A percentile compares a stretch with the other conserved stretches of the same genome.
phyloP scores from a whole-genome alignment of 1,139 yeast genomes.

The Taphrina pruni region DNA sequence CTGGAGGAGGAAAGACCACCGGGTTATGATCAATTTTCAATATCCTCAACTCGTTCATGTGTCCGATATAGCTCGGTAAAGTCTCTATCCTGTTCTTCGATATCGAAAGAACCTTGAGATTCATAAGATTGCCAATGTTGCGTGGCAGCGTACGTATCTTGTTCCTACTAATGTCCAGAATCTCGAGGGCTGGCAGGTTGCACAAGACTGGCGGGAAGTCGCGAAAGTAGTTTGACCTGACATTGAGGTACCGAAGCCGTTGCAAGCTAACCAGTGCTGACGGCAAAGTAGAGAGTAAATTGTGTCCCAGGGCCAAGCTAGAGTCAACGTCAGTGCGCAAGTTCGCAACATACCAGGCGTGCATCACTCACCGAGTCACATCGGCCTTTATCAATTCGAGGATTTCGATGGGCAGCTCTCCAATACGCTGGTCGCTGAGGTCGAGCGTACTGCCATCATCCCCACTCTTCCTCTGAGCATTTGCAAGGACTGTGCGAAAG shows the following conservation, averaged over 20 bases:
- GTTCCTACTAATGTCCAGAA: conserved; percentile 71
- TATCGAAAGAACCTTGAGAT: conserved; percentile 61
- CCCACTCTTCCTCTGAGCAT: conserved; percentile 29
- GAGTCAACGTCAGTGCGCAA: conserved; percentile 1
- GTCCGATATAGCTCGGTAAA: conserved; percentile 64
- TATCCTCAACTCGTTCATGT: conserved; percentile 61
- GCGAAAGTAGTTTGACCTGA: conserved; percentile 64
- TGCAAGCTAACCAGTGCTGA: conserved; percentile 55
- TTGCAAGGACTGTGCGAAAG: conserved; percentile 24
- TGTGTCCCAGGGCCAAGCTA: conserved; percentile 43
- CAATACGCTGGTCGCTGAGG: conserved; percentile 52
- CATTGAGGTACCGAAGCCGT: conserved; percentile 65
- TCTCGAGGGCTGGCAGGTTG: conserved; percentile 61
- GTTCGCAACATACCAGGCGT: not conserved
- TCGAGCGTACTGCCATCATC: conserved; percentile 42
- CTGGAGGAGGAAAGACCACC: conserved; percentile 59
- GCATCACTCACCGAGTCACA: conserved; percentile 55
- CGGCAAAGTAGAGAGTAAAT: conserved; percentile 42
- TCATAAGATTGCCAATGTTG: conserved; percentile 54
- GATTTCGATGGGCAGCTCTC: conserved; percentile 54
- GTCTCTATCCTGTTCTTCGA: conserved; percentile 66
- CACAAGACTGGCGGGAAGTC: conserved; percentile 60
- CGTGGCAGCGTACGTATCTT: conserved; percentile 57
- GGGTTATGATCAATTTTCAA: conserved; percentile 78
- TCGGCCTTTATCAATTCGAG: conserved; percentile 54